Base-by-base conservation (phyloP, 768 basidiomycete species). In the Mycena floridula region DNA sequence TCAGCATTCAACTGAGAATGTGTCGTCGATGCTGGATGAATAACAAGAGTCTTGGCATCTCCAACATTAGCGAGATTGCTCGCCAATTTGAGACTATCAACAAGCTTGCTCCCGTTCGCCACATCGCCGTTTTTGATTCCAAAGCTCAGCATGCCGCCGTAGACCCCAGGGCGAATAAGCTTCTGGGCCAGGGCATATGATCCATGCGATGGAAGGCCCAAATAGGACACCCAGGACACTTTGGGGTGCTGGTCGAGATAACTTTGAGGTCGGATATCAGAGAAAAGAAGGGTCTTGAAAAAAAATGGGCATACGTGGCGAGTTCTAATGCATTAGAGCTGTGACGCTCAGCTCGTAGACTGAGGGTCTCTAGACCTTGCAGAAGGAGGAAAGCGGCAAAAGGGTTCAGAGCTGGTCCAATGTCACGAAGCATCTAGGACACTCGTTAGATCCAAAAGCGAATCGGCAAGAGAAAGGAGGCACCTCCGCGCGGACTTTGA, bases 351-450 rank as follows among this genome's bases (percentile, higher is more conserved):
- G 70, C 80, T 13, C 87, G 75, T 43, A 89, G 63, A 49, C 76
- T 79, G 45, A 89, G 76, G 5, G 86, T 89, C 65, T 89, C 87
- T 23, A 89, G 68, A 30, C 87, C 86, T 54, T 85, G 82, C n/a
- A 89, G 64, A 8, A 89, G 71, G 36, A 86, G 70, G 67, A 88
- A 88, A 1, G 82, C 82, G 5, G 64, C 79, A 56, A 89, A 85
- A 23, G 87, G 83, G 61, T 83, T 85, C 52, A 86, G 49, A 13
- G 67, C 56, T 8, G 82, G 72, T 12, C 85, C 86, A 24, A 87
- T 50, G 50, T 88, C 85, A 9, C 85, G 80, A 36, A 85, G 68
- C 24, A 78, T 65, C 59, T 80, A 63, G 9, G 15, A 25, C 15
- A 3, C 15, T 3, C 18, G 7, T 30, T 30, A 7, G 7, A 35